These are phyloP conservation scores for Trichoderma koningiopsis DNA, from an alignment of 2,329 filamentous ascomycete species.

Conservation along the genomic window DNA sequence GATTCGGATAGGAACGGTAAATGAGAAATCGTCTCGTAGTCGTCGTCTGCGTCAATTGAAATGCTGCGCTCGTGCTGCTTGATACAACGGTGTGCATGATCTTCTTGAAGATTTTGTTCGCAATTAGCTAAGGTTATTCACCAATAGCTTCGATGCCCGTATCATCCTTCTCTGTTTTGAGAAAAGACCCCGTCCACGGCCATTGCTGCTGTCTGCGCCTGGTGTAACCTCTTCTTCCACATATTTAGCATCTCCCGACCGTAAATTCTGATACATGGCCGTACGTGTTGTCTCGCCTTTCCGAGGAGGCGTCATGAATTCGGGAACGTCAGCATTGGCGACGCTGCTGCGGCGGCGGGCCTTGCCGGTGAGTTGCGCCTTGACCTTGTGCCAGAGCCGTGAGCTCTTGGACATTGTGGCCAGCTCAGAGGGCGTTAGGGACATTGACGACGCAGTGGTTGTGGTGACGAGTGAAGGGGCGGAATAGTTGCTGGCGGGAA, in stretches of 20 bases:
- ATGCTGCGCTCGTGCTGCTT: neutral
- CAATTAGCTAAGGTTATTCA: constrained; percentile 30
- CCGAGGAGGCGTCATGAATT: constrained; percentile 20
- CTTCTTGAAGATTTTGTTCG: neutral
- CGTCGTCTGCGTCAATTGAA: constrained; percentile 9
- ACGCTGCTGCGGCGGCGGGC: constrained; percentile 27
- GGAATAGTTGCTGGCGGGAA: constrained; percentile 37
- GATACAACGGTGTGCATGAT: neutral
- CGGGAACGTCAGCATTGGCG: constrained; percentile 26
- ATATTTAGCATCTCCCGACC: constrained; percentile 19
- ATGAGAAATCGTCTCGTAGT: constrained; percentile 17
- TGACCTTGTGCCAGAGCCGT: constrained; percentile 31
- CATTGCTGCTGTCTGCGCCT: constrained; percentile 32
- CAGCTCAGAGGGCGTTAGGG: constrained; percentile 32
- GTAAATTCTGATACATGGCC: constrained; percentile 40
- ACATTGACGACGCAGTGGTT: constrained; percentile 37
- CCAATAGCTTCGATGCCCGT: constrained; percentile 43
- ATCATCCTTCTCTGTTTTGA: constrained; percentile 45
- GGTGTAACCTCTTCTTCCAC: constrained; percentile 31
- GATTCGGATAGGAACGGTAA: neutral
- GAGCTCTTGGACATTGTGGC: constrained; percentile 32
- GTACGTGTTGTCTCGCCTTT: constrained; percentile 33
- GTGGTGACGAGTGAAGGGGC: constrained; percentile 37
- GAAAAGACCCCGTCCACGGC: constrained; percentile 34
- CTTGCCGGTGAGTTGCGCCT: constrained; percentile 30